Conservation (phyloP, 2,329 filamentous ascomycete species). For the Paradendryphiella salina region DNA sequence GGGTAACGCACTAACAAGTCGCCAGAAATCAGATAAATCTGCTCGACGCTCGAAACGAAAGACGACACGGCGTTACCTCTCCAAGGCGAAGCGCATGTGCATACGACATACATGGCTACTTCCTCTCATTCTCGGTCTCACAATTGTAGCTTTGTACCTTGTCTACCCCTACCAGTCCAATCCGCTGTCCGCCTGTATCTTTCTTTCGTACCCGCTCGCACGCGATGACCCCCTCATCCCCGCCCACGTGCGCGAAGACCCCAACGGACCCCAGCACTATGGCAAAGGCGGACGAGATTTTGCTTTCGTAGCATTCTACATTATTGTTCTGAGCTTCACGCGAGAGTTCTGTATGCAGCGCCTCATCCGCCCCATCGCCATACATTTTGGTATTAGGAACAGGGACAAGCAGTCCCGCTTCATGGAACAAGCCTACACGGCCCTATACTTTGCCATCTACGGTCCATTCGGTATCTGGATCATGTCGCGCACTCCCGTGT, state of each 20-base stretch:
- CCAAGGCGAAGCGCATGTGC: conserved; percentile 52
- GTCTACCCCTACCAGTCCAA: conserved; percentile 78
- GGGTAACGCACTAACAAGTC: conserved; percentile 12
- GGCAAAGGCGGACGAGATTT: conserved; percentile 87
- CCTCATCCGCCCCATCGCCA: conserved; percentile 75
- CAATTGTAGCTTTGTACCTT: conserved; percentile 70
- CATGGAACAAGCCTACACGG: conserved; percentile 96
- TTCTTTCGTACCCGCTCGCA: conserved; percentile 82
- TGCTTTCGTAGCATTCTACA: conserved; percentile 87
- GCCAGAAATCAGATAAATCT: conserved; percentile 29
- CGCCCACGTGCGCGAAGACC: conserved; percentile 43
- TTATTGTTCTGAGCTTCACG: conserved; percentile 84
- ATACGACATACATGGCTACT: conserved; percentile 63
- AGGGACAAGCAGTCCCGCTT: conserved; percentile 83
- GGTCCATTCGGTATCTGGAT: conserved; percentile 85
- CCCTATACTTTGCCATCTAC: conserved; percentile 82
- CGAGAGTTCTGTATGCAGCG: conserved; percentile 97
- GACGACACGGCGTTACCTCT: conserved; percentile 51
- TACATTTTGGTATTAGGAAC: conserved; percentile 68
- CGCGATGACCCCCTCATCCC: conserved; percentile 44
- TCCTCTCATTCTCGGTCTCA: conserved; percentile 68
- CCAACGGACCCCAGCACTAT: conserved; percentile 63
- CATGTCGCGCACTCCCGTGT: conserved; percentile 87
- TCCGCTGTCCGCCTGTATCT: conserved; percentile 78
- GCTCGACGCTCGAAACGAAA: conserved; percentile 52